These are phyloP conservation scores for Wickerhamiella sergipiensis DNA, from an alignment of 805 yeast genomes.

Conservation along the genomic window DNA sequence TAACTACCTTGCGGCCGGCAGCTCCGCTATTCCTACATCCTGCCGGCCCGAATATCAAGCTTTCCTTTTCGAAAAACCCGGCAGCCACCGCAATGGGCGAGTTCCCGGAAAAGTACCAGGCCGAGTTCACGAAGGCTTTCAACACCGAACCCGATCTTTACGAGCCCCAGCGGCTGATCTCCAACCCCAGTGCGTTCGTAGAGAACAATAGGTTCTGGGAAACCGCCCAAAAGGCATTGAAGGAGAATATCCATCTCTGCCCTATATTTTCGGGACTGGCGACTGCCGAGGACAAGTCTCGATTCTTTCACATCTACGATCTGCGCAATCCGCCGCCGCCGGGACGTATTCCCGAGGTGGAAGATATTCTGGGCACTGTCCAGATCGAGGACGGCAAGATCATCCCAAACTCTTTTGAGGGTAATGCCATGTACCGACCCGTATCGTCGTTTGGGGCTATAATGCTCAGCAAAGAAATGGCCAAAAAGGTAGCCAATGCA, in stretches of 20 bases:
- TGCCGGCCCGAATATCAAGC: neutral
- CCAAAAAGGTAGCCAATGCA: constrained; percentile 28
- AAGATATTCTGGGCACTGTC: constrained; percentile 59
- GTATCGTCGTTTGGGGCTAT: constrained; percentile 37
- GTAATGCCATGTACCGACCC: constrained; percentile 45
- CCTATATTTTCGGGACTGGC: constrained; percentile 21
- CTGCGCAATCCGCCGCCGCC: constrained; percentile 48
- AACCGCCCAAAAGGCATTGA: constrained; percentile 15
- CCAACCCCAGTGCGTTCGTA: constrained; percentile 10
- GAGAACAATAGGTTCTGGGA: constrained; percentile 17
- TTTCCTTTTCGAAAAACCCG: constrained; percentile 15
- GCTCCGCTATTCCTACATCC: constrained; percentile 7
- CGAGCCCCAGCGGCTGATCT: constrained; percentile 12
- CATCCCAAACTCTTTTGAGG: constrained; percentile 39
- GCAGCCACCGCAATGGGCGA: constrained; percentile 18
- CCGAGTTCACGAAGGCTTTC: constrained; percentile 12
- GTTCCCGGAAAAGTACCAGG: constrained; percentile 9
- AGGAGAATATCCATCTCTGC: constrained; percentile 19
- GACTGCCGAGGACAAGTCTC: constrained; percentile 28
- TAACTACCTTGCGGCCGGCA: constrained; percentile 2
- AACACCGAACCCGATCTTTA: constrained; percentile 11
- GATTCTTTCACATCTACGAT: constrained; percentile 60
- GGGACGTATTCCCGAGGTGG: constrained; percentile 56
- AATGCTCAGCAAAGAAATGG: constrained; percentile 37
- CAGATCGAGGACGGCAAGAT: constrained; percentile 47